These are phyloP conservation scores for Wickerhamiella hasegawae DNA, from an alignment of 805 yeast species.

Conservation along the genomic window DNA sequence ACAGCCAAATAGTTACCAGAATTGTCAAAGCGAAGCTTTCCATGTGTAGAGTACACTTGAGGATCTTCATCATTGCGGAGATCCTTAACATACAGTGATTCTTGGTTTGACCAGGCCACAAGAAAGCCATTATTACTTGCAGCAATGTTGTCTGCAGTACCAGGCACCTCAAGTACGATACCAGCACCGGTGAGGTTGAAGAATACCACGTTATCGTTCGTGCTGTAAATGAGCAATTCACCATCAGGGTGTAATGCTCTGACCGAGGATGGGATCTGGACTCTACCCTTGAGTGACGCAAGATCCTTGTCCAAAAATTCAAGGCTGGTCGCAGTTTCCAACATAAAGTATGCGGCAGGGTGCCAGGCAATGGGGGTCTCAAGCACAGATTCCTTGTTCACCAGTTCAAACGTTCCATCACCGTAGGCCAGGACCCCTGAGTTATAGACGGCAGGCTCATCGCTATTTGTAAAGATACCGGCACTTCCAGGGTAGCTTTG, in stretches of 20 bases:
- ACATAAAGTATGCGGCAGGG: slow-evolving; percentile 1
- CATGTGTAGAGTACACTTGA: not conserved
- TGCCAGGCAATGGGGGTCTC: slow-evolving; percentile 1
- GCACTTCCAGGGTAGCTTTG: too few relatives aligned
- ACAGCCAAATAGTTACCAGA: not conserved
- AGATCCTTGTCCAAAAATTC: not conserved
- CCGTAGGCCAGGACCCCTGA: too few relatives aligned
- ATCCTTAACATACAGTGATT: not conserved
- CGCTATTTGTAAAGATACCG: too few relatives aligned
- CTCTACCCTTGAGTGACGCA: too few relatives aligned
- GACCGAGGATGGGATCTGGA: not conserved
- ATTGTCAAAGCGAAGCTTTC: not conserved
- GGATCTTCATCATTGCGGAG: slow-evolving; percentile 1
- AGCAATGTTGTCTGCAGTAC: not conserved
- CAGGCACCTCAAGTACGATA: not conserved
- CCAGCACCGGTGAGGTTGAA: not conserved
- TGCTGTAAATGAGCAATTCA: not conserved
- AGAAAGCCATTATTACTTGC: slow-evolving; percentile 1
- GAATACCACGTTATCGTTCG: not conserved
- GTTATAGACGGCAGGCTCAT: too few relatives aligned
- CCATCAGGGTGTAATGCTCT: slow-evolving; percentile 2
- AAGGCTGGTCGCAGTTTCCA: not conserved
- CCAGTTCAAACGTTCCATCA: too few relatives aligned
- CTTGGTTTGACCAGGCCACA: not conserved
- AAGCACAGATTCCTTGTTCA: too few relatives aligned